Base-by-base conservation (phyloP, 129 eudicot species). In the Tanacetum coccineum region DNA sequence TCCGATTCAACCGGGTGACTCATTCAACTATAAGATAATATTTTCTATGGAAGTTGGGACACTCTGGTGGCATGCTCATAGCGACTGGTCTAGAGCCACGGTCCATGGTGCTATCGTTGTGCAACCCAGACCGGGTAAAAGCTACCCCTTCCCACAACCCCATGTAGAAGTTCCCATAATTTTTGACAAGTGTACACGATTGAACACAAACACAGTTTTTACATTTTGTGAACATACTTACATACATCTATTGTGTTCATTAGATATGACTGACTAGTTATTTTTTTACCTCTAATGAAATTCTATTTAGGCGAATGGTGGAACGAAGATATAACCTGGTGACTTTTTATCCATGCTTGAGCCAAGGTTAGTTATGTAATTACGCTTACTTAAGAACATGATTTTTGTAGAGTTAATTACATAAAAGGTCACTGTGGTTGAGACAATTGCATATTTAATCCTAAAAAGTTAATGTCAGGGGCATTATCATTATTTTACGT, bases 1-100 rank as follows among this genome's bases (percentile, higher is more conserved):
- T 57, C 93, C 96, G 1, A 82, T 88, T 50, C 70, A 63, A 67
- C 89, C 93, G 1, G 92, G 96, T 2, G 51, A 61, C 9, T 39
- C 63, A 17, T 85, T 88, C 51, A 63, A 77, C 49, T 81, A 82
- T 13, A 81, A 70, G 73, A 42, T 85, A 63, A 76, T 78, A 59
- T 79, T 88, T 59, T 82, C 96, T 3, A 66, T 48, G n/a, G 96
- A 88, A 59, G 78, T 69, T 15, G 96, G 96, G 12, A 88, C 96
- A 4, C 22, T 88, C 13, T 85, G 91, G 95, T 87, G 95, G 95
- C 96, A 88, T 32, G 39, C 39, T 17, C 96, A 88, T 49, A 85
- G 87, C 8, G 82, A 88, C 19, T 88, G 96, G 92, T 76, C 93
- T 10, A 57, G 92, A 20, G 89, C 89, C 70, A 88, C 93, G 7